Base-by-base conservation (phyloP, 176 grass and related monocot genomes). In the Elaeis guineensis region DNA sequence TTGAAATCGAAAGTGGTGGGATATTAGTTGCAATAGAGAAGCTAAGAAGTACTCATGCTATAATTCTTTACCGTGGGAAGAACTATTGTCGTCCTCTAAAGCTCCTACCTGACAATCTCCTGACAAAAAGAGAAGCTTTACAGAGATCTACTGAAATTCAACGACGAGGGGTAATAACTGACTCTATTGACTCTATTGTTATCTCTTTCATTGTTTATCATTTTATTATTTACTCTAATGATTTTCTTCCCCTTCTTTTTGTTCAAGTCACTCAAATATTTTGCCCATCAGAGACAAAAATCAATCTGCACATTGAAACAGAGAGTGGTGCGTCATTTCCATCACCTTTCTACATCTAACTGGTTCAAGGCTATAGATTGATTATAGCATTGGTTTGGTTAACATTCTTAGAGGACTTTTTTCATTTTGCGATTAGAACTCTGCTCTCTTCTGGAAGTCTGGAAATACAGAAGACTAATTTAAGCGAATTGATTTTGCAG, bases 1-100 rank as follows among this genome's bases (percentile, higher is more conserved):
- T 98, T 52, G 87, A 92, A 72, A 54, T 85, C 69, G 85, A 80
- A 70, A 86, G 83, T 24, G 93, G 81, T 51, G 93, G 93, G 17
- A 67, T 68, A 54, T 54, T 92, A 48, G 59, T 97, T 65, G 65
- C 81, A 63, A 70, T 90, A 58, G 81, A 83, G 59, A 89, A 85
- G 67, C 77, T 85, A 19, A 59, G 75, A 69, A 89, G 81, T 49
- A 77, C 66, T 52, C 62, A 97, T 71, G 84, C 65, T 44, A 98
- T 98, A 79, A 80, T 98, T 70, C 75, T 98, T 78, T 97, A 85
- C 66, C 81, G 84, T 67, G 84, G 93, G 57, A 98, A 92, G 74
- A 98, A 98, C 50, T 89, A 97, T 21, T 8, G 0, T 14, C 76
- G 84, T 25, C 81, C 93, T 57, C 19, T 70, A 69, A 88, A 83